A percentile compares a stretch with the other conserved stretches of the same genome.
phyloP scores from a whole-genome alignment of 805 yeast species.

The Metschnikowia baotianmanensis region DNA sequence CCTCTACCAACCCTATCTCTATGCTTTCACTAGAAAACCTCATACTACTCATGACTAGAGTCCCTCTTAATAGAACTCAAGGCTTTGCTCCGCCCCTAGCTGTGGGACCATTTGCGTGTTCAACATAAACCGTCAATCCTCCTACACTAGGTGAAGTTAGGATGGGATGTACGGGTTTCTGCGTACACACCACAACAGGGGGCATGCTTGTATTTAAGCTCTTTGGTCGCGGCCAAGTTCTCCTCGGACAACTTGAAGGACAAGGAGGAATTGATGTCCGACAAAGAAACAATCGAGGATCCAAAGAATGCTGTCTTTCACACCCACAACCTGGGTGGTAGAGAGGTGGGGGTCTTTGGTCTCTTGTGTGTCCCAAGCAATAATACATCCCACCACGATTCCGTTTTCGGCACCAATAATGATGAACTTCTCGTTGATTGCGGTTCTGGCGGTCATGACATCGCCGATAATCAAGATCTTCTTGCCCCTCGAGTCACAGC shows the following conservation, averaged over 20 bases:
- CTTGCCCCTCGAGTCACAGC: slow-evolving; percentile 69
- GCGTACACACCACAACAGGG: too few relatives aligned
- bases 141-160: too few relatives aligned
- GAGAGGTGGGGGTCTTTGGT: slow-evolving; percentile 64
- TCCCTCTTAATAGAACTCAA: too few relatives aligned
- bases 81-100: too few relatives aligned
- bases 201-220: too few relatives aligned
- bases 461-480: slow-evolving; percentile 87
- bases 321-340: slow-evolving; percentile 78
- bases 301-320: slow-evolving; percentile 80
- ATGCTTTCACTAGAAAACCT: neutral
- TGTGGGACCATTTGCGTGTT: too few relatives aligned
- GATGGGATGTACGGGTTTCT: too few relatives aligned
- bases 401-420: slow-evolving; percentile 74
- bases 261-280: slow-evolving; percentile 68
- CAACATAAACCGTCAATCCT: too few relatives aligned
- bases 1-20: neutral
- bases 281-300: slow-evolving; percentile 70
- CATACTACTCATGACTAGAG: too few relatives aligned
- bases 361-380: slow-evolving; percentile 96
- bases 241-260: slow-evolving; percentile 53
- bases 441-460: slow-evolving; percentile 98
- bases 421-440: slow-evolving; percentile 88
- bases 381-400: slow-evolving; percentile 74
- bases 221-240: slow-evolving; percentile 55